phyloP scores from a whole-genome alignment of 225 moss, liverwort and hornwort species.

The Pleurozium schreberi region DNA sequence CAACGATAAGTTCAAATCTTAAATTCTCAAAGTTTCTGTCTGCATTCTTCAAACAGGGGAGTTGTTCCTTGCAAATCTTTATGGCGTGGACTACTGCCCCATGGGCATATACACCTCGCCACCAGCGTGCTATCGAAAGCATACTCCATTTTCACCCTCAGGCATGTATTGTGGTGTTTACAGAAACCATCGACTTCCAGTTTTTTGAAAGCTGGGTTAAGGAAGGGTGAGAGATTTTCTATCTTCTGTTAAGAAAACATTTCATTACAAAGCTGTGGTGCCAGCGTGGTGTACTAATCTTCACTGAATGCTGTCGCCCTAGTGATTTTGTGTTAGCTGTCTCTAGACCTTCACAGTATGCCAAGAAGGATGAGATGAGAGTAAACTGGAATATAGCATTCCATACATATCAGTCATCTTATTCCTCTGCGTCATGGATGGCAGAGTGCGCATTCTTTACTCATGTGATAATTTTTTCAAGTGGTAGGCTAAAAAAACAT shows the following conservation, averaged over 20 bases:
- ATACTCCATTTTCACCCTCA: constrained; percentile 68
- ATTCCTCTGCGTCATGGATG: background rate
- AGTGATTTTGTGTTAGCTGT: background rate
- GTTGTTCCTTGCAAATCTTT: constrained; percentile 60
- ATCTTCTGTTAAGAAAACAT: background rate
- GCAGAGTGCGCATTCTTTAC: background rate
- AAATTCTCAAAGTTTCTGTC: constrained; percentile 61
- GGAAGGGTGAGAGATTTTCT: constrained; percentile 45
- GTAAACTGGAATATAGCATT: background rate
- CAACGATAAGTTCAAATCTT: constrained; percentile 31
- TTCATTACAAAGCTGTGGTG: background rate
- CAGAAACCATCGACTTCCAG: constrained; percentile 59
- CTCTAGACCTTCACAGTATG: background rate
- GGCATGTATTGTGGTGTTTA: constrained; percentile 91
- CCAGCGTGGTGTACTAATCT: background rate
- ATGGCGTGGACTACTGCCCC: constrained; percentile 93
- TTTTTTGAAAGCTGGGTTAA: constrained; percentile 63
- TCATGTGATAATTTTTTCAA: no score
- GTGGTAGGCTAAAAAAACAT: no score
- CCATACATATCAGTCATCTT: background rate
- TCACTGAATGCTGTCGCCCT: background rate
- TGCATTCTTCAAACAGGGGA: constrained; percentile 43
- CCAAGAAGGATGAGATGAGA: background rate
- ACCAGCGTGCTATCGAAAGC: constrained; percentile 87
- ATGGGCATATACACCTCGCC: constrained; percentile 78